Conservation (phyloP, 2,329 filamentous ascomycete species). For the Hymenoscyphus fructigenus region DNA sequence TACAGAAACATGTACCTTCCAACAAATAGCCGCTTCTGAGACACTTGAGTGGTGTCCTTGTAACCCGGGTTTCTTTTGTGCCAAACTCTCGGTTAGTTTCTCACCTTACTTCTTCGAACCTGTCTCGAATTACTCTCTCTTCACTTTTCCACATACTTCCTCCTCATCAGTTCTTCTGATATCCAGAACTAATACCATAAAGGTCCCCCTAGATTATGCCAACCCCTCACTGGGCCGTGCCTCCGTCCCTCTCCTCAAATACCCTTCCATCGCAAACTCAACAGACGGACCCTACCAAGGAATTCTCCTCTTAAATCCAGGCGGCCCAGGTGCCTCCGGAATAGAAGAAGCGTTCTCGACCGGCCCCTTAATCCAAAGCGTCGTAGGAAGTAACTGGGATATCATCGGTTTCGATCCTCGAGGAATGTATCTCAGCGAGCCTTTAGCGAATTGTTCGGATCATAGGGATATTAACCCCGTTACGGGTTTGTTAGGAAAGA, state of each 20-base stretch:
- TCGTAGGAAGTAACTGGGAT: conserved; percentile 41
- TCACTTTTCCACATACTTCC: no score
- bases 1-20: neutral
- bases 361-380: conserved; percentile 36
- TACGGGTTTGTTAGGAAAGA: neutral
- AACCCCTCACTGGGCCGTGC: neutral
- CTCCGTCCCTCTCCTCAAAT: conserved; percentile 12
- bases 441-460: conserved; percentile 46
- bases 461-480: neutral
- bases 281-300: conserved; percentile 18
- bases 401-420: conserved; percentile 48
- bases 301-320: conserved; percentile 38
- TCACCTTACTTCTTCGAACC: no score
- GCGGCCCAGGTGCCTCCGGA: conserved; percentile 46
- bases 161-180: neutral
- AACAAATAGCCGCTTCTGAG: neutral
- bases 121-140: no score
- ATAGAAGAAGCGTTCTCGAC: conserved; percentile 30
- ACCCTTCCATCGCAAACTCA: conserved; percentile 13
- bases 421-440: conserved; percentile 49
- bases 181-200: neutral
- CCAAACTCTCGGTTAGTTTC: neutral
- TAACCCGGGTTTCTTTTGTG: neutral
- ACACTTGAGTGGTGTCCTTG: neutral
- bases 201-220: neutral